phyloP scores from a whole-genome alignment of 306 rosid genomes.

The Prunus salicina region DNA sequence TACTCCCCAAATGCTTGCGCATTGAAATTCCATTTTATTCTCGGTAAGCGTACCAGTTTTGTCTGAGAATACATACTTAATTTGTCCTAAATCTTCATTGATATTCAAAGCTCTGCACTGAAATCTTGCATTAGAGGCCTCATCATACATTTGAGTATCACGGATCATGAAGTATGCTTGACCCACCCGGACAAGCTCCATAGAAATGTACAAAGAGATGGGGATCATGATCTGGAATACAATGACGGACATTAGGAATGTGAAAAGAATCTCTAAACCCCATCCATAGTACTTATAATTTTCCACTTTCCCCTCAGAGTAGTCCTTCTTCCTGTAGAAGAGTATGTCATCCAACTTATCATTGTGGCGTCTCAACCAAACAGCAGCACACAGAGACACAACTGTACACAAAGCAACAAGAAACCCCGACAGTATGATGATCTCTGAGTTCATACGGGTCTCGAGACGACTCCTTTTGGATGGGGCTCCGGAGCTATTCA shows the following conservation, averaged over 20 bases:
- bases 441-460: slow-evolving; percentile 86
- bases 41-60: slow-evolving; percentile 97
- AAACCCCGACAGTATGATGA: slow-evolving; percentile 72
- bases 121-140: slow-evolving; percentile 68
- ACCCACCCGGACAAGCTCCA: slow-evolving; percentile 95
- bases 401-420: slow-evolving; percentile 67
- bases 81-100: slow-evolving; percentile 96
- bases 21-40: slow-evolving; percentile 96
- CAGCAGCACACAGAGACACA: slow-evolving; percentile 68
- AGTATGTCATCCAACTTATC: slow-evolving; percentile 49
- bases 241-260: slow-evolving; percentile 90
- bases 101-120: slow-evolving; percentile 95
- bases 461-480: slow-evolving; percentile 93
- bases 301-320: slow-evolving; percentile 23
- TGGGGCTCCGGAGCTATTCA: slow-evolving; percentile 91
- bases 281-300: slow-evolving; percentile 62
- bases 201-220: slow-evolving; percentile 85
- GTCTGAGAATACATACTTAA: slow-evolving; percentile 87
- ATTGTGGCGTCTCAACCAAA: slow-evolving; percentile 66
- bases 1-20: slow-evolving; percentile 81
- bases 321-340: slow-evolving; percentile 62
- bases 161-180: slow-evolving; percentile 91
- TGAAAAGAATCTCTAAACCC: slow-evolving; percentile 74
- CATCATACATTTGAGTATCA: slow-evolving; percentile 76
- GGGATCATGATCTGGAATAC: slow-evolving; percentile 97